Evolutionary conservation across 805 yeast species (phyloP), one percentile per base, ranked within the genome.

Genomic region (Wickerhamomyces canadensis): DNA sequence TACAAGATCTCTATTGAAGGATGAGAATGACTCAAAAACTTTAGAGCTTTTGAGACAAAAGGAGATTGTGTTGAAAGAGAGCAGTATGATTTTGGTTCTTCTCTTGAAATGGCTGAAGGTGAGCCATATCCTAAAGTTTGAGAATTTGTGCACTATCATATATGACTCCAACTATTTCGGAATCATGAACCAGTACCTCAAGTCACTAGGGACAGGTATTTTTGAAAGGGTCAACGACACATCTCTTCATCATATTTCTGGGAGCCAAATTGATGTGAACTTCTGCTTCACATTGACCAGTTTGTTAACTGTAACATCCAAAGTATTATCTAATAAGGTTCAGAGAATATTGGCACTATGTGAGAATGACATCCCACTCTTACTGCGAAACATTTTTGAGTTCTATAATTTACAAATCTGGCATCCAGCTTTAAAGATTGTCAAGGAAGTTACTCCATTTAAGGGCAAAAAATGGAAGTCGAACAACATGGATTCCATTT

Each of bases 391-490:
- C 48, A 59, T 84, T 5, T 62, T 73, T 33, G 63, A 73, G 4
- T 68, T 87, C 31, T 80, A 78, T 54, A 86, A 84, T 51, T 54
- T 64, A 18, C 70, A 71, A 9, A 58, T 87, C 18, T 80, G 84
- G 61, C 66, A 66, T 34, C 89, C 95, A 1, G 77, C 84, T 4
- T 64, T 89, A 49, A 80, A 79, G 51, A 72, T 84, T 1, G 65
- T 89, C 42, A 88, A 85, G 56, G 79, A 84, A 44, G 70, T 88
- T 35, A 79, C 88, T 2, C 96, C 97, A 0, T 86, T 82, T 61
- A 89, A 86, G 51, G 96, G 96, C 15, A 78, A 93, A 42, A 88
- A 89, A 58, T 91, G 98, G 98, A 80, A 88, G 49, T 75, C 88
- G 12, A 76, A 79, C 44, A 93, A 91, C 55, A 91, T 93, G 97